A percentile compares a stretch with the other conserved stretches of the same genome.
Evolutionary conservation across 2,329 filamentous ascomycete genomes (phyloP).

Genomic region (Gaeumannomyces sp.): DNA sequence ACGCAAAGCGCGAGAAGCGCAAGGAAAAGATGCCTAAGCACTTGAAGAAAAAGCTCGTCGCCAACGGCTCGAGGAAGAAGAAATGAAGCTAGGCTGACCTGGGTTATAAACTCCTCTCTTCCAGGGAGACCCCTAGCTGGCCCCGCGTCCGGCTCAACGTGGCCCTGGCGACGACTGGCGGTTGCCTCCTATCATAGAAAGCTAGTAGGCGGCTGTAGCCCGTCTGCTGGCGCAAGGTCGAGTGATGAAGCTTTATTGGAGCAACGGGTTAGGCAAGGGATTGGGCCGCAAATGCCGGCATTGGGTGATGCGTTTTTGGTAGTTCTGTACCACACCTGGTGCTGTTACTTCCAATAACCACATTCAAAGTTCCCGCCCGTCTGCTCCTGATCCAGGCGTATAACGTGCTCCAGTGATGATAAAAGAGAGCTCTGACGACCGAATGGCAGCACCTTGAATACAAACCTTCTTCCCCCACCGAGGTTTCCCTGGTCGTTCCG

Average conservation of each 20-base stretch:
- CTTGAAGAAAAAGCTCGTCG: conserved; percentile 82
- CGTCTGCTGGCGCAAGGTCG: conserved; percentile 10
- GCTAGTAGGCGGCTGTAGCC: not conserved
- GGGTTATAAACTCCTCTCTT: not conserved
- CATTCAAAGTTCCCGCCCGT: conserved; percentile 28
- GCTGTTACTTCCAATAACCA: conserved; percentile 6
- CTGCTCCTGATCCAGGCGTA: conserved; percentile 19
- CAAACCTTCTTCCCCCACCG: too few species aligned
- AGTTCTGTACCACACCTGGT: not conserved
- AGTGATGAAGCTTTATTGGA: conserved; percentile 14
- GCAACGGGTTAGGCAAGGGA: conserved; percentile 11
- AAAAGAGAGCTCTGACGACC: conserved; percentile 56
- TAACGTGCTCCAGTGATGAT: conserved; percentile 38
- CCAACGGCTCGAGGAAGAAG: conserved; percentile 55
- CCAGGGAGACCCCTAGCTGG: not conserved
- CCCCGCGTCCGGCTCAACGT: too few species aligned
- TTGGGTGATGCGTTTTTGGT: conserved; percentile 18
- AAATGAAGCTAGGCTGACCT: conserved; percentile 30
- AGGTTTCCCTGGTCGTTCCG: too few species aligned
- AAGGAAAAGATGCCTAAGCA: conserved; percentile 96
- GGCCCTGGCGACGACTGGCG: not conserved
- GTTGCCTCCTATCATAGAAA: too few species aligned
- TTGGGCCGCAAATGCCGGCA: conserved; percentile 12
- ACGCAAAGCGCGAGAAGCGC: conserved; percentile 88
- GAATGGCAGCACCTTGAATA: too few species aligned